These are phyloP conservation scores for Medicago lupulina DNA, from an alignment of 306 rosid genomes.

Conservation along the genomic window DNA sequence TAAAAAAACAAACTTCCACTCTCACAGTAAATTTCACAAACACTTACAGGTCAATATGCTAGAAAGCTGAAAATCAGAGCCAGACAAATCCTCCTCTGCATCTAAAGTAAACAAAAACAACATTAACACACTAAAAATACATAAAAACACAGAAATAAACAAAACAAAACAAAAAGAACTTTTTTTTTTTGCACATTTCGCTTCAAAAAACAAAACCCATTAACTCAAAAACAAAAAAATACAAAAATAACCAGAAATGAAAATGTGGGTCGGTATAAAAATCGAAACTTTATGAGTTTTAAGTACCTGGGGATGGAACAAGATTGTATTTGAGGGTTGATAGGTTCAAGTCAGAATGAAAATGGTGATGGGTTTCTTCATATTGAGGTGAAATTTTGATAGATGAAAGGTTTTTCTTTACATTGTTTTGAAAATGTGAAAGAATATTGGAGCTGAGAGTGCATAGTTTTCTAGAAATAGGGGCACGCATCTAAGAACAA, in stretches of 20 bases:
- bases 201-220: background rate
- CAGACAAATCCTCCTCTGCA: conserved; percentile 50
- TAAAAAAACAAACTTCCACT: conserved; percentile 16
- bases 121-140: too few relatives aligned
- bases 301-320: conserved; percentile 6
- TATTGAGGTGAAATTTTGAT: background rate
- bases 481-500: conserved; percentile 43
- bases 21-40: conserved; percentile 44
- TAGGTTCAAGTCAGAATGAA: background rate
- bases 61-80: conserved; percentile 30
- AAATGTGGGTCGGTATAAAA: conserved; percentile 26
- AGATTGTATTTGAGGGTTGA: too few relatives aligned
- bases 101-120: conserved; percentile 33
- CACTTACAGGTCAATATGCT: conserved; percentile 60
- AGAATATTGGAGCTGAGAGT: conserved; percentile 37
- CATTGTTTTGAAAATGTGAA: background rate
- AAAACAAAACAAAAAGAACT: too few relatives aligned
- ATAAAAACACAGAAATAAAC: too few relatives aligned
- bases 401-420: background rate
- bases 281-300: conserved; percentile 25
- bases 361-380: conserved; percentile 3
- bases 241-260: conserved; percentile 13
- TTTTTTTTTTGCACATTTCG: too few relatives aligned
- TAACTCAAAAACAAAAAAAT: background rate
- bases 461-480: conserved; percentile 41